These are phyloP conservation scores for Porcisia hertigi DNA, from an alignment of 208 protist species.

Conservation along the genomic window DNA sequence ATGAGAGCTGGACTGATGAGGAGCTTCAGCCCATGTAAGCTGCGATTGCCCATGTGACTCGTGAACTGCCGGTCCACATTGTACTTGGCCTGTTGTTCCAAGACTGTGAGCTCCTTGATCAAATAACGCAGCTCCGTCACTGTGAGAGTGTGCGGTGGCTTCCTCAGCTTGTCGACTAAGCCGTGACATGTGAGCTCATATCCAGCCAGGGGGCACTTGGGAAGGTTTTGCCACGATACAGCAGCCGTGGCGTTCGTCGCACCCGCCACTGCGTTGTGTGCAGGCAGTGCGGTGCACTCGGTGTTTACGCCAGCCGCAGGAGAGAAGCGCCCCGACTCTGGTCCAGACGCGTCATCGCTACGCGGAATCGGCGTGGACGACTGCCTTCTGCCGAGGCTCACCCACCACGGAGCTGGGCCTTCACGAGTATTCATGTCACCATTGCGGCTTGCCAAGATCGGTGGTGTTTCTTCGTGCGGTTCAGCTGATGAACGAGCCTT, in stretches of 20 bases:
- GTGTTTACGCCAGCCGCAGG: not conserved
- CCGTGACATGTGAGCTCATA: slow-evolving; percentile 53
- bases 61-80: slow-evolving; percentile 56
- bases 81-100: slow-evolving; percentile 75
- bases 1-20: slow-evolving; percentile 66
- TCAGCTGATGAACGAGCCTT: not conserved
- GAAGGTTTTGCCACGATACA: slow-evolving; percentile 25
- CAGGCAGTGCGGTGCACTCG: not conserved
- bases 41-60: slow-evolving; percentile 47
- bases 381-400: not conserved
- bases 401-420: not conserved
- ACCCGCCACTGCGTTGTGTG: not conserved
- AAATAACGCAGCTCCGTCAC: slow-evolving; percentile 43
- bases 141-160: slow-evolving; percentile 43
- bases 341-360: not conserved
- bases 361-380: not conserved
- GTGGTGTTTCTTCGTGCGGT: not conserved
- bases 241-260: not conserved
- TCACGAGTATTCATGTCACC: not conserved
- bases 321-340: not conserved
- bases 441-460: not conserved
- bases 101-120: slow-evolving; percentile 48
- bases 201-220: slow-evolving; percentile 63
- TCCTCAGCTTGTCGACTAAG: slow-evolving; percentile 43
- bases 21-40: slow-evolving; percentile 56